These are phyloP conservation scores for Paecilomyces formosus DNA, from an alignment of 2,329 filamentous ascomycete genomes.

Conservation along the genomic window DNA sequence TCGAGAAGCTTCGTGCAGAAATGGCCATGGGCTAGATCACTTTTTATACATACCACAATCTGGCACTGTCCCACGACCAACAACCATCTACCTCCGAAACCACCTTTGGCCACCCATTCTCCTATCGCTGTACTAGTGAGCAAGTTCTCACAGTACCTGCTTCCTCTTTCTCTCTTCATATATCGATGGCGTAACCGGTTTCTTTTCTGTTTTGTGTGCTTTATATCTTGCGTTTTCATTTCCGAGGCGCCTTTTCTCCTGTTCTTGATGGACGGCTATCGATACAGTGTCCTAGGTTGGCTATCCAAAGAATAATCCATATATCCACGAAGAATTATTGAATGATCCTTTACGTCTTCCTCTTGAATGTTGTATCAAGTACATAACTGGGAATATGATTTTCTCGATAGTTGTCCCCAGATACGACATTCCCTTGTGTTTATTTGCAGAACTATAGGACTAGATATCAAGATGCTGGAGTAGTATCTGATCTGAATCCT, in stretches of 20 bases:
- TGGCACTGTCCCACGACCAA: background rate
- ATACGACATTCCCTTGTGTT: too few relatives aligned
- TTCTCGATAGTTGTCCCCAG: background rate
- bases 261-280: background rate
- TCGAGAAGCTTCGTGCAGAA: constrained; percentile 87
- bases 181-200: background rate
- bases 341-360: background rate
- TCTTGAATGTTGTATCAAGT: background rate
- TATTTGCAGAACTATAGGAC: too few relatives aligned
- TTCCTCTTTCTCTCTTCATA: background rate
- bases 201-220: background rate
- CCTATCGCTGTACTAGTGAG: background rate
- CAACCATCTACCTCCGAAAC: background rate
- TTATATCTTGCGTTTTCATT: background rate
- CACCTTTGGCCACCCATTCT: background rate
- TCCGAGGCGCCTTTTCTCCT: background rate
- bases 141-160: background rate
- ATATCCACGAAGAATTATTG: background rate
- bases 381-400: background rate
- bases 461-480: too few relatives aligned
- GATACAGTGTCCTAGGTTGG: background rate
- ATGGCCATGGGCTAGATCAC: constrained; percentile 75
- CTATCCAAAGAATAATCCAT: background rate
- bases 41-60: background rate
- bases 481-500: too few relatives aligned